A percentile compares a stretch with the other conserved stretches of the same genome.
Evolutionary conservation across 768 basidiomycete genomes (phyloP).

Genomic region (Pulveroboletus frians): DNA sequence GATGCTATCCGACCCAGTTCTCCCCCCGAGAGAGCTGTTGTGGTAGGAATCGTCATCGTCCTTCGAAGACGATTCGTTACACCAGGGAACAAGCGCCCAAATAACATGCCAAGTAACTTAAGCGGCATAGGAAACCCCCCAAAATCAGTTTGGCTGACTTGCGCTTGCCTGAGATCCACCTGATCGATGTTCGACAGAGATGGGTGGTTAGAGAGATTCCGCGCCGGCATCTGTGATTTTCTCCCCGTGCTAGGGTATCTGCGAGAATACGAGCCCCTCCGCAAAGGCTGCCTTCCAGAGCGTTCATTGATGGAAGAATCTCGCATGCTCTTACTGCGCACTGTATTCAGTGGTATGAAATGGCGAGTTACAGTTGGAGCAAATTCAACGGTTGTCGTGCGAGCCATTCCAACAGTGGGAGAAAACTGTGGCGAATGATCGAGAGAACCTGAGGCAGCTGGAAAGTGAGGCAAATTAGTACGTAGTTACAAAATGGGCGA

Average conservation of each 20-base stretch:
- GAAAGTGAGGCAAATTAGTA: constrained; percentile 1
- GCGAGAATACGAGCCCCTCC: constrained; percentile 10
- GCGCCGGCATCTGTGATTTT: constrained; percentile 13
- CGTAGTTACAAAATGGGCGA: not conserved
- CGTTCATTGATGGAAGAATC: constrained; percentile 5
- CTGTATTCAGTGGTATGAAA: constrained; percentile 22
- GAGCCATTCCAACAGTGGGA: constrained; percentile 25
- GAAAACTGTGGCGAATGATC: constrained; percentile 6
- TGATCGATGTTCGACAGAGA: constrained; percentile 11
- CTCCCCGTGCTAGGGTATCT: constrained; percentile 10
- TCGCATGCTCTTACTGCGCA: constrained; percentile 14
- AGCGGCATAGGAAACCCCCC: constrained; percentile 76
- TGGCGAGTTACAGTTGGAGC: constrained; percentile 33
- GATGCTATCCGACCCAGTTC: constrained; percentile 26
- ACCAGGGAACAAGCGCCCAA: constrained; percentile 60
- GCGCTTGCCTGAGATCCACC: constrained; percentile 8
- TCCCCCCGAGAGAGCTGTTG: constrained; percentile 46
- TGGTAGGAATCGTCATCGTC: constrained; percentile 72
- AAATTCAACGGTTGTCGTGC: constrained; percentile 51
- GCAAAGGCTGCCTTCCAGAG: constrained; percentile 5
- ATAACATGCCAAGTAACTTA: constrained; percentile 44
- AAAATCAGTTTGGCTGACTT: constrained; percentile 43
- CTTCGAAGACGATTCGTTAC: constrained; percentile 52
- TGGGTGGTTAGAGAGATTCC: constrained; percentile 13
- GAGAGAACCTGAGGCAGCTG: constrained; percentile 10